These are phyloP conservation scores for Fusarium sp. DNA, from an alignment of 2,329 filamentous ascomycete species.

Conservation along the genomic window DNA sequence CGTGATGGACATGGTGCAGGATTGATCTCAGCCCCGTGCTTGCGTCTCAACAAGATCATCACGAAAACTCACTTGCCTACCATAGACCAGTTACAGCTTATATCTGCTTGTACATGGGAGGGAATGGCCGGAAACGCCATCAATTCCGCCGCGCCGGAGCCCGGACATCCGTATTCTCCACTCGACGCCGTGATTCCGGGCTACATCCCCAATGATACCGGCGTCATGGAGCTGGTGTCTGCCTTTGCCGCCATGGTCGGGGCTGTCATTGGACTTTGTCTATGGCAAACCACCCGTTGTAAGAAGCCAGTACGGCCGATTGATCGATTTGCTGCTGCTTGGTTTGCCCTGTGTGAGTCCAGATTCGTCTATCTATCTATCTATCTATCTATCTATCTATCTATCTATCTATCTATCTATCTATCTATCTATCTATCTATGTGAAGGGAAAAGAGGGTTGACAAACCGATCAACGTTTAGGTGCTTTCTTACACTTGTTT, in stretches of 20 bases:
- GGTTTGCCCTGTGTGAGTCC: slow-evolving; percentile 63
- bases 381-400: slow-evolving; percentile 1
- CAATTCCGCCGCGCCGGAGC: slow-evolving; percentile 4
- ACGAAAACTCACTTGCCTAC: not conserved
- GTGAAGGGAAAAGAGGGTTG: not conserved
- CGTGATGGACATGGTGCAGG: slow-evolving; percentile 6
- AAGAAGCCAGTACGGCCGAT: slow-evolving; percentile 35
- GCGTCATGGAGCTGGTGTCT: slow-evolving; percentile 51
- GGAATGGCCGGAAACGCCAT: slow-evolving; percentile 7
- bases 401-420: not conserved
- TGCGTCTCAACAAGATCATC: not conserved
- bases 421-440: not conserved
- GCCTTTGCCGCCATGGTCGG: slow-evolving; percentile 49
- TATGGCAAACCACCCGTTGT: slow-evolving; percentile 38
- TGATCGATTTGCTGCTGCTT: slow-evolving; percentile 57
- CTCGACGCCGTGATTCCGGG: slow-evolving; percentile 52
- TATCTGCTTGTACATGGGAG: no score
- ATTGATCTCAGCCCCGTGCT: not conserved
- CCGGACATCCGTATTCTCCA: slow-evolving; percentile 62
- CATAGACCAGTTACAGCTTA: no score
- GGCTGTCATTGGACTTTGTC: slow-evolving; percentile 48
- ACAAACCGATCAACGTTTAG: slow-evolving; percentile 49
- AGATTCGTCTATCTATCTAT: not conserved
- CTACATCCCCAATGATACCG: slow-evolving; percentile 57
- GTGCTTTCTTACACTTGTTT: slow-evolving; percentile 76